phyloP scores from a whole-genome alignment of 23 red algal species.

The Gracilariopsis chorda region DNA sequence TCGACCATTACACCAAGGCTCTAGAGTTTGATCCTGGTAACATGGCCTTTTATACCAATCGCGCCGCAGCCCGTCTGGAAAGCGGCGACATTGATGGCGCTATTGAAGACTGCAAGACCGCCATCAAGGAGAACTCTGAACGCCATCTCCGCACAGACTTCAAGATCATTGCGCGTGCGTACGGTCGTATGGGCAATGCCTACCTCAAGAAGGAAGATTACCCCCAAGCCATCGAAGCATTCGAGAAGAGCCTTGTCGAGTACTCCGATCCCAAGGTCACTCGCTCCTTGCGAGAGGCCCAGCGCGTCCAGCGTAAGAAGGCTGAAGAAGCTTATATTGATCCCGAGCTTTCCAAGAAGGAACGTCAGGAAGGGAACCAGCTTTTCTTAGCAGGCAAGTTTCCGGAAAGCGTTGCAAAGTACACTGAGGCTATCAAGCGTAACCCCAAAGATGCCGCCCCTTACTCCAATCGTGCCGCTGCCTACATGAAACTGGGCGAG shows the following conservation, averaged over 20 bases:
- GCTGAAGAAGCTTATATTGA: conserved; percentile 90
- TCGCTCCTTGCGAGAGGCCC: conserved; percentile 51
- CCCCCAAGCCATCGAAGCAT: conserved; percentile 72
- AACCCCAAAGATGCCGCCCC: conserved; percentile 92
- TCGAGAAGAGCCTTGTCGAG: conserved; percentile 93
- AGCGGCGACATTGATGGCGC: conserved; percentile 62
- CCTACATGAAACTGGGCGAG: conserved; percentile 96
- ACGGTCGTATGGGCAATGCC: conserved; percentile 92
- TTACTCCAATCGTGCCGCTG: conserved; percentile 93
- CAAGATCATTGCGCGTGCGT: conserved; percentile 94
- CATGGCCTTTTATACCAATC: conserved; percentile 79
- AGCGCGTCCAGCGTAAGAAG: conserved; percentile 59
- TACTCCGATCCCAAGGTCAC: conserved; percentile 79
- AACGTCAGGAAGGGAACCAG: conserved; percentile 83
- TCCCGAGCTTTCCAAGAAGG: conserved; percentile 73
- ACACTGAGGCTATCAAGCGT: conserved; percentile 97
- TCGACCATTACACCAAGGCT: conserved; percentile 80
- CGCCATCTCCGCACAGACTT: conserved; percentile 86
- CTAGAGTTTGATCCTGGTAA: conserved; percentile 87
- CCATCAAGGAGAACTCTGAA: conserved; percentile 80
- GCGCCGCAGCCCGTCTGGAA: conserved; percentile 89
- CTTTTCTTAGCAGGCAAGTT: conserved; percentile 84
- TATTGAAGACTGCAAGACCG: conserved; percentile 77
- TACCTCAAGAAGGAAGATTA: conserved; percentile 75
- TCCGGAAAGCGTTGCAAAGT: conserved; percentile 89